Base-by-base conservation (phyloP, 805 yeast species). In the Yarrowia yakushimensis region DNA sequence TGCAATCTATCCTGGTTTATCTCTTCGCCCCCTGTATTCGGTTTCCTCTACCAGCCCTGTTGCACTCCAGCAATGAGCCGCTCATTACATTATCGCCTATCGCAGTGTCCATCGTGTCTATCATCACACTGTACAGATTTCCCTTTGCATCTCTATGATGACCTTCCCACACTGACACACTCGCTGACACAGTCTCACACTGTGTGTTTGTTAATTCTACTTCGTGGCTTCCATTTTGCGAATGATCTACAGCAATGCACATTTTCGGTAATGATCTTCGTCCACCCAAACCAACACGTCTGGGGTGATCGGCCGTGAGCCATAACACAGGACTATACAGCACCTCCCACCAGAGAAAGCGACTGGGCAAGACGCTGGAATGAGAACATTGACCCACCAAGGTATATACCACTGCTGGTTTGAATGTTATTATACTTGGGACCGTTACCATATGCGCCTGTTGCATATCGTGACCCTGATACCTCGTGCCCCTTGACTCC, bases 281-380 rank as follows among this genome's bases (percentile, higher is more conserved):
- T n/a, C 3, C n/a, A 31, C 55, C 39, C 55, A 48, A 48, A 48
- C 31, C 55, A 48, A 48, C 55, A 48, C 55, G 55, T 48, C 55
- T 33, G 55, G 55, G 55, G 55, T 31, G 55, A 48, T 31, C 39
- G 54, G 54, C 54, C 54, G 54, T 46, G 54, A 46, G 54, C 54
- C 54, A 46, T 31, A 30, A 46, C 31, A n/a, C n/a, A n/a, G n/a
- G n/a, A n/a, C n/a, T n/a, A n/a, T 18, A 4, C 28, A 7, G 20
- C 15, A 11, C 28, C n/a, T 9, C 12, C 17, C 7, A 37, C 7
- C 23, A 17, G 28, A 27, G 27, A 18, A 18, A 11, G n/a, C 1
- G 52, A n/a, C 55, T 48, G 55, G 55, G 8, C 27, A 11, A 12
- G 37, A 31, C 10, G 39, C 39, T 45, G 52, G 52, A 45, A 45